These are phyloP conservation scores for Camptophora hylomeconis DNA, from an alignment of 2,329 filamentous ascomycete species.

Conservation along the genomic window DNA sequence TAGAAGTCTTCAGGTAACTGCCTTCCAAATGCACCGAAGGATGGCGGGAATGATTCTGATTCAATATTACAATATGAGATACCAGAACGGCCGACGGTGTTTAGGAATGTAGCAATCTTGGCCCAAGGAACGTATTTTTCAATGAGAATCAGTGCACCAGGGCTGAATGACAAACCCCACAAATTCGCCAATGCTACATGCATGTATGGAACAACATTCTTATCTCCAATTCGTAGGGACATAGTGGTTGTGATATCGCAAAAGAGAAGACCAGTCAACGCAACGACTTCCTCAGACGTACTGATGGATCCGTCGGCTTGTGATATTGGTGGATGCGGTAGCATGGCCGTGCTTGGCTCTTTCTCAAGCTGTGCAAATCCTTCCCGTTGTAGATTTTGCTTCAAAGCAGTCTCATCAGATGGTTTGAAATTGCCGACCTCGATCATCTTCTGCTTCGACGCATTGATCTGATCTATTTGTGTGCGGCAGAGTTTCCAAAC, in stretches of 20 bases:
- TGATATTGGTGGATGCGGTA: background rate
- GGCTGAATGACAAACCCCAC: conserved; percentile 27
- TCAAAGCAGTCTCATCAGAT: background rate
- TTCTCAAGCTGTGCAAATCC: too few species aligned
- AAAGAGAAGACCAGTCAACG: conserved; percentile 26
- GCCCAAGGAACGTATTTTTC: conserved; percentile 38
- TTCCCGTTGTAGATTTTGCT: too few species aligned
- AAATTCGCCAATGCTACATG: conserved; percentile 44
- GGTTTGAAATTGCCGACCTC: conserved; percentile 2
- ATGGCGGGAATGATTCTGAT: conserved; percentile 27
- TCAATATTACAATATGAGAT: conserved; percentile 24
- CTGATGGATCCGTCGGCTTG: background rate
- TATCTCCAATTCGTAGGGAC: conserved; percentile 35
- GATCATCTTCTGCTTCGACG: conserved; percentile 4
- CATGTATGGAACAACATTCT: conserved; percentile 40
- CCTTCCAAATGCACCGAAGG: conserved; percentile 25
- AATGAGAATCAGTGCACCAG: conserved; percentile 26
- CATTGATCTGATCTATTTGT: conserved; percentile 7
- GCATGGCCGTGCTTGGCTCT: background rate
- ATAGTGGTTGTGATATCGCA: conserved; percentile 31
- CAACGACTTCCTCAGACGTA: conserved; percentile 19
- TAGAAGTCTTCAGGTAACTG: conserved; percentile 48
- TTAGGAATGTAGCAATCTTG: conserved; percentile 38
- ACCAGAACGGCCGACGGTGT: conserved; percentile 34
- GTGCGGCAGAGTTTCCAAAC: conserved; percentile 20